Percentiles rank a stretch among this genome's conserved stretches.
phyloP scores from a whole-genome alignment of 2,329 filamentous ascomycete genomes.

The Pseudogymnoascus sp. region DNA sequence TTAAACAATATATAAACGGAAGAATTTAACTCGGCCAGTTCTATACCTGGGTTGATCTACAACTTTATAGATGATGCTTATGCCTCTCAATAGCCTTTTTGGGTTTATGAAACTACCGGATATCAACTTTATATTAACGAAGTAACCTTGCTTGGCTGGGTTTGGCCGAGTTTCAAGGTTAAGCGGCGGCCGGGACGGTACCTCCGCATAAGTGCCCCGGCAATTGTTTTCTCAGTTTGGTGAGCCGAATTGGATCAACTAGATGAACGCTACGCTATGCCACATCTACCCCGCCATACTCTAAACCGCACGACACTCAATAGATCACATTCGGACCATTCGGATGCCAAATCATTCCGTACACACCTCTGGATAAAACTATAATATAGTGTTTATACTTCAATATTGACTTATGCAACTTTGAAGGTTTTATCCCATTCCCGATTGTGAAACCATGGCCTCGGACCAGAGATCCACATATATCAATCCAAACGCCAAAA shows the following conservation, averaged over 20 bases:
- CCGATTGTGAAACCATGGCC: background rate
- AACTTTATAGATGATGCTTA: background rate
- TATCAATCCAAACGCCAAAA: background rate
- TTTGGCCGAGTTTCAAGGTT: background rate
- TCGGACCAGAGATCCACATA: background rate
- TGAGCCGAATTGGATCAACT: background rate
- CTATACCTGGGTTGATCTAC: background rate
- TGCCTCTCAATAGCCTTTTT: background rate
- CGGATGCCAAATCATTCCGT: background rate
- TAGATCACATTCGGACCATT: background rate
- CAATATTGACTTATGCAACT: background rate
- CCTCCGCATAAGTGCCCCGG: background rate
- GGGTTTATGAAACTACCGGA: background rate
- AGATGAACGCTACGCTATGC: background rate
- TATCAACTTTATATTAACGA: constrained; percentile 6
- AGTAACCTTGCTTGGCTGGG: background rate
- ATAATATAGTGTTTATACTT: background rate
- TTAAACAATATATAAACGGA: background rate
- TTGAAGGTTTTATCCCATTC: background rate
- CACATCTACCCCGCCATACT: background rate
- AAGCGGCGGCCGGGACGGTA: background rate
- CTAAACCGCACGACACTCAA: background rate
- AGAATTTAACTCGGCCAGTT: background rate
- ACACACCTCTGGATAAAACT: background rate
- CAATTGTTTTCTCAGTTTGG: constrained; percentile 1